Conservation (phyloP, 257 asterid genomes). For the Ligustrum vulgare region DNA sequence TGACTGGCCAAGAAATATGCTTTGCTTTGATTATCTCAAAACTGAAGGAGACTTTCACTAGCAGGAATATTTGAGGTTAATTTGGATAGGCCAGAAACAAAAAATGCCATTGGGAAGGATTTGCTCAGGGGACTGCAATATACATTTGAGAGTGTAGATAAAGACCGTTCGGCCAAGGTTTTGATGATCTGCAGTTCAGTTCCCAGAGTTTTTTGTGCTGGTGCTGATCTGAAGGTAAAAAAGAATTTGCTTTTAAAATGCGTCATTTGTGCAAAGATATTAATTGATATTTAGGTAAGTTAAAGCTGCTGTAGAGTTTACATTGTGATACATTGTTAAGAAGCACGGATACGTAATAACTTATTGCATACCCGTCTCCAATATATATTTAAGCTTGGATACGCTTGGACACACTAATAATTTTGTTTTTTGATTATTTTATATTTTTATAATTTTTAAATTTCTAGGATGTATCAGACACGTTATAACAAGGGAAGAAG, state of each 20-base stretch:
- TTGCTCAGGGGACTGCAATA: slow-evolving; percentile 67
- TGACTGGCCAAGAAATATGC: background rate
- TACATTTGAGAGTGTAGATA: slow-evolving; percentile 59
- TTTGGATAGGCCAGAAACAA: slow-evolving; percentile 74
- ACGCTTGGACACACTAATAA: no score
- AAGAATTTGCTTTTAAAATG: background rate
- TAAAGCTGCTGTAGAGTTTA: background rate
- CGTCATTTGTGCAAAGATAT: background rate
- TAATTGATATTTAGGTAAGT: background rate
- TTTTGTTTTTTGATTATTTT: no score
- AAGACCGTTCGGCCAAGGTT: slow-evolving; percentile 56
- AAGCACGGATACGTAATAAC: no score
- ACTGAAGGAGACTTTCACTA: slow-evolving; percentile 20
- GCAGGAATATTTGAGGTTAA: slow-evolving; percentile 83
- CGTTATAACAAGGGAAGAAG: no score
- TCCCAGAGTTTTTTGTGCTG: slow-evolving; percentile 84
- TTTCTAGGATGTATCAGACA: no score
- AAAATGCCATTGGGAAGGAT: slow-evolving; percentile 85
- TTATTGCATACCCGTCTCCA: no score
- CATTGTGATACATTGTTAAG: background rate
- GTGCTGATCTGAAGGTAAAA: slow-evolving; percentile 93
- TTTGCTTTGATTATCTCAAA: background rate
- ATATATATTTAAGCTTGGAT: no score
- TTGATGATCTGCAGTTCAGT: slow-evolving; percentile 82
- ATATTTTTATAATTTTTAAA: no score